Base-by-base conservation (phyloP, 1,284 basidiomycete genomes). In the Volvariella surrecta region DNA sequence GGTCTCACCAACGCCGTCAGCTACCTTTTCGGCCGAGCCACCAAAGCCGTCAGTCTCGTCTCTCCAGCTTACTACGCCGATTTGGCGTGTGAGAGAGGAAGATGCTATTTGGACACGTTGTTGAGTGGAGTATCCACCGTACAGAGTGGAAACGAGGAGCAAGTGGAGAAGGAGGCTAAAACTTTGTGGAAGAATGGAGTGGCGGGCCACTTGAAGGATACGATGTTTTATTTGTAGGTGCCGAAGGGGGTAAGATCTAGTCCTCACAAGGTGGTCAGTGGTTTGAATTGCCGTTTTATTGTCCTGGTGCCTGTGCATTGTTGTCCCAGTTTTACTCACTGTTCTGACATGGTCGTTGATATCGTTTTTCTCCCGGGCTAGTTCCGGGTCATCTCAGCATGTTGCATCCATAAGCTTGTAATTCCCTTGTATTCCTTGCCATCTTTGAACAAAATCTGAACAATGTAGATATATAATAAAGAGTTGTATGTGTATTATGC, bases 61-160 rank as follows among this genome's bases (percentile, higher is more conserved):
- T 79, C 82, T 0, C 83, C 85, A 0, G 84, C 82, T 0, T 86
- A 85, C 54, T 86, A 85, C 55, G 81, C 82, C 6, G 75, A 88
- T 55, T 62, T 88, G 34, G 82, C 82, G 2, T 88, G 84, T 52
- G 84, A 88, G 58, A 71, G 85, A 2, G 85, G 85, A 1, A 66
- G 86, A 16, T 86, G 82, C 58, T 89, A 87, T 54, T 54, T 89
- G 32, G 73, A 82, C 57, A 70, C 73, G 44, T 63, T 87, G 15
- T 61, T 88, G 32, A 71, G 74, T 39, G 83, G 83, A 15, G 52
- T 72, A 40, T 62, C 58, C 16, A 61, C 60, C 2, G 18, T 16
- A n/a, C 34, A 35, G 34, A 35, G 34, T 15, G n/a, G 15, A 4
- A 56, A 58, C 2, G 73, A 77, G n/a, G 70, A 77, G 20, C 63